Percentiles rank a stretch among this genome's conserved stretches.
phyloP scores from a whole-genome alignment of 306 rosid genomes.

The Quercus robur region DNA sequence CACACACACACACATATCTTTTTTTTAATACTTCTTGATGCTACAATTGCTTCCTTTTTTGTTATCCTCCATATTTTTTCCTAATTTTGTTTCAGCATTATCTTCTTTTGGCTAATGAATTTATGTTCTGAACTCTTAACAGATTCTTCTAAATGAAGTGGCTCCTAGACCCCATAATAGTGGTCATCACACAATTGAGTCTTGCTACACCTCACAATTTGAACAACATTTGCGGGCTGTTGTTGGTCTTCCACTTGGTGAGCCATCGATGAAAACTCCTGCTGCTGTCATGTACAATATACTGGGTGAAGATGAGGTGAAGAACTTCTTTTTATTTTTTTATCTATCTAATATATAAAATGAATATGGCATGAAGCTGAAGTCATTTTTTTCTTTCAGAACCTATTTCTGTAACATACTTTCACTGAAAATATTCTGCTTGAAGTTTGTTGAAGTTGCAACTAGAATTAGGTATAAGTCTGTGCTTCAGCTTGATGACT shows the following conservation, averaged over 20 bases:
- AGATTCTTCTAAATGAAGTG: slow-evolving; percentile 93
- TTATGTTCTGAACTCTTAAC: slow-evolving; percentile 13
- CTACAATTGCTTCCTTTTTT: slow-evolving; percentile 6
- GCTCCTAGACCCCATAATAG: slow-evolving; percentile 98
- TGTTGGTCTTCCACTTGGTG: slow-evolving; percentile 95
- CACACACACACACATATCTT: accelerated
- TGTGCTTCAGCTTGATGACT: background rate
- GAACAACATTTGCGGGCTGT: slow-evolving; percentile 96
- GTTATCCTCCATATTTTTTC: background rate
- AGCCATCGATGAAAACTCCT: slow-evolving; percentile 77
- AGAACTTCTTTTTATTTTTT: background rate
- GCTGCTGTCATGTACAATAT: slow-evolving; percentile 92
- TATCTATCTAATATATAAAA: background rate
- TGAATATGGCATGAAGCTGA: background rate
- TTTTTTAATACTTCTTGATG: background rate
- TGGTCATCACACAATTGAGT: slow-evolving; percentile 55
- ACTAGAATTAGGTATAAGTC: background rate
- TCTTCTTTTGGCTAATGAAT: slow-evolving; percentile 10
- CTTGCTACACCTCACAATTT: slow-evolving; percentile 88
- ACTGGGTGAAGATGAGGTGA: slow-evolving; percentile 92
- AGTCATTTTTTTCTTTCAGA: background rate
- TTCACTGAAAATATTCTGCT: background rate
- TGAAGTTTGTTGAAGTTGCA: background rate
- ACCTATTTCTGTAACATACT: background rate
- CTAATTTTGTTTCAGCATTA: background rate